Base-by-base conservation (phyloP, 768 basidiomycete species). In the Russula virescens region DNA sequence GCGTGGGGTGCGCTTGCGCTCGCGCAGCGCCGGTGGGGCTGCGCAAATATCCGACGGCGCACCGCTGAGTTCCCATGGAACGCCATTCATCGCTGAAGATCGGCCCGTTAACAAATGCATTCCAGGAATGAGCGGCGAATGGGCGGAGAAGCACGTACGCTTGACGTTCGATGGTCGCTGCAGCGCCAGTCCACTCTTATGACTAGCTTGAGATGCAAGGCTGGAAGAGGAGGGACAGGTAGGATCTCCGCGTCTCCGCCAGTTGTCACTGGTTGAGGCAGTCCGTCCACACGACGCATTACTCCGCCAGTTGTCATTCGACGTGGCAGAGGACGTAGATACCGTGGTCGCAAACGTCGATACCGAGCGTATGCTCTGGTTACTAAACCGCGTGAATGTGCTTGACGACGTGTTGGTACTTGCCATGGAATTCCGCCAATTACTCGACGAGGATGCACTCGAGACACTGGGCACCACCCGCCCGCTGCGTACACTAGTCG, bases 331-430 rank as follows among this genome's bases (percentile, higher is more conserved):
- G 66, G 88, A 91, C 23, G 83, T 81, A 35, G 88, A 89, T 6
- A 89, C 82, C 67, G 88, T 90, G 19, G 91, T 94, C 46, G 90
- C 91, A 60, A 83, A 83, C 5, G 91, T 92, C 23, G 88, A 88
- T 46, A 91, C 79, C 66, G 89, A 91, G 59, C 88, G 80, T 60
- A 79, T 69, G 71, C 88, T 83, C 52, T 71, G 71, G 69, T 88
- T 88, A 75, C 89, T 91, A 75, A 88, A 91, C 62, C 86, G 78
- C 25, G 91, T 91, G 69, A 91, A 92, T 35, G 85, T 84, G 25
- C 83, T 85, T 25, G 84, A 80, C 10, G 85, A 86, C 16, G 86
- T 83, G 66, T 81, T 83, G 11, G 86, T 84, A 69, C 86, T 88
- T 61, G 83, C 83, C 79, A 80, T 83, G 46, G 89, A 89, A 73